These are phyloP conservation scores for Solanum virginianum DNA, from an alignment of 257 asterid species.

Conservation along the genomic window DNA sequence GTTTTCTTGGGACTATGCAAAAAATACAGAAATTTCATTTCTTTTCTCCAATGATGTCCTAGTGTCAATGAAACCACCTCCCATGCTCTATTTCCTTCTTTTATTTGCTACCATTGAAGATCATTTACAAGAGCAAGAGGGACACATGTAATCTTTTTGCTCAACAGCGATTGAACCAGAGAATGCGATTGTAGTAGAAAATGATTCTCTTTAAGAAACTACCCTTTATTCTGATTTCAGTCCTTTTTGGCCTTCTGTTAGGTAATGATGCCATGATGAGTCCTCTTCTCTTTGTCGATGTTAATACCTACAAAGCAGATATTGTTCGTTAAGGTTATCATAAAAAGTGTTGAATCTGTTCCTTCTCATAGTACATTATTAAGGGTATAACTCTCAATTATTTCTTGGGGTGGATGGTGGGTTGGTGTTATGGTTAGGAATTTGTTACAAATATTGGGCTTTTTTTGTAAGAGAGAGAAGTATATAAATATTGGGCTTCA, in stretches of 20 bases:
- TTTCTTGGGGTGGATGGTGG: not conserved
- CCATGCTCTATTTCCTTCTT: not conserved
- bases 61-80: not conserved
- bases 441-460: not conserved
- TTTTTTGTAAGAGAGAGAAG: not conserved
- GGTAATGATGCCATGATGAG: not conserved
- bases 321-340: not conserved
- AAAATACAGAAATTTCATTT: not conserved
- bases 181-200: not conserved
- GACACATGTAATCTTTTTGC: not conserved
- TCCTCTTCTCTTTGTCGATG: not conserved
- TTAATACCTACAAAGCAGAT: not conserved
- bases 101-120: not conserved
- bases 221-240: not conserved
- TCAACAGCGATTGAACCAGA: not conserved
- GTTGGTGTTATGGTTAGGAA: not conserved
- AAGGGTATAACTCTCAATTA: not conserved
- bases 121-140: not conserved
- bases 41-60: not conserved
- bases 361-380: not conserved
- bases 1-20: not conserved
- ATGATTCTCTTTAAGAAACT: not conserved
- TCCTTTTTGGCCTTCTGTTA: not conserved
- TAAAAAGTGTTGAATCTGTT: not conserved
- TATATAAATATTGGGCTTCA: not conserved